phyloP scores from a whole-genome alignment of 345 rosid genomes.

The Litchi chinensis region DNA sequence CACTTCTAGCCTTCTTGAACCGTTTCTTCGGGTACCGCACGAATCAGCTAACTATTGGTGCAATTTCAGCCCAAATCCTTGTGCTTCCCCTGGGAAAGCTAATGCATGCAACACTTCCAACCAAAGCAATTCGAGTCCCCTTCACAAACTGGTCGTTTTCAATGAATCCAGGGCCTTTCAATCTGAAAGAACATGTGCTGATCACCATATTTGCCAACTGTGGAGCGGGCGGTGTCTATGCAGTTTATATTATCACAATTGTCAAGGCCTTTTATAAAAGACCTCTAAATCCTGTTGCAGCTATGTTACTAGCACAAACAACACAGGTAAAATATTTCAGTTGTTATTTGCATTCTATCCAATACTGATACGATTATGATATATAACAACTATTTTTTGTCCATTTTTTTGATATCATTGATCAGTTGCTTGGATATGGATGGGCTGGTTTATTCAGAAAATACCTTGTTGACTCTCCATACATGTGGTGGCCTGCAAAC shows the following conservation, averaged over 20 bases:
- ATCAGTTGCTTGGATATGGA: conserved; percentile 64
- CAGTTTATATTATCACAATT: conserved; percentile 44
- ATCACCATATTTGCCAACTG: conserved; percentile 59
- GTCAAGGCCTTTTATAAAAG: conserved; percentile 56
- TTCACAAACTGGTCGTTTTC: conserved; percentile 51
- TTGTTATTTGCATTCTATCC: no score
- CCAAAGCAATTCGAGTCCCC: conserved; percentile 33
- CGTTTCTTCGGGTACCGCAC: conserved; percentile 52
- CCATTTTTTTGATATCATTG: background rate
- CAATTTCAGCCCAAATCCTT: conserved; percentile 52
- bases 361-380: no score
- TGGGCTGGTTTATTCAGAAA: conserved; percentile 66
- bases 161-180: conserved; percentile 61
- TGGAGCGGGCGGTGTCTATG: conserved; percentile 48
- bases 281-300: conserved; percentile 17
- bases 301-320: conserved; percentile 39
- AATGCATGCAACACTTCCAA: conserved; percentile 56
- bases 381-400: no score
- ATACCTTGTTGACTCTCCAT: conserved; percentile 55
- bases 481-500: conserved; percentile 70
- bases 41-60: conserved; percentile 41
- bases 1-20: conserved; percentile 55
- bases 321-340: conserved; percentile 37
- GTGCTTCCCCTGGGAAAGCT: conserved; percentile 51
- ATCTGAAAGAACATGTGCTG: conserved; percentile 55